Evolutionary conservation across 2,329 filamentous ascomycete genomes (phyloP).

Genomic region (Neurospora crassa): DNA sequence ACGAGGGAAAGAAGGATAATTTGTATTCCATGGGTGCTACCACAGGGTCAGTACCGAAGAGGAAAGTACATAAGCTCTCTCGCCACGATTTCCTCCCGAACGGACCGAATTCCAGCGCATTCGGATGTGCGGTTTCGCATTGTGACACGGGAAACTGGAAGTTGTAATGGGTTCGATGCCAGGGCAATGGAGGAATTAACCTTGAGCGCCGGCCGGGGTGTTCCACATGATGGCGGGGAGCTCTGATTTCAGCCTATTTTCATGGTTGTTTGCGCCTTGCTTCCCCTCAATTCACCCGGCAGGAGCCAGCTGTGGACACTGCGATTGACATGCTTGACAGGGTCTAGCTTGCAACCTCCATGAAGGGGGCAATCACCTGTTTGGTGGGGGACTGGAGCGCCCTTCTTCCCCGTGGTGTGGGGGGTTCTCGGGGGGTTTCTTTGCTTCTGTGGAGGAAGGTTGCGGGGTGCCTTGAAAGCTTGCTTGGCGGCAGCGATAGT

Average conservation of each 20-base stretch:
- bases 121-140: background rate
- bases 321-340: background rate
- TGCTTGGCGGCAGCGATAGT: background rate
- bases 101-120: background rate
- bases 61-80: background rate
- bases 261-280: conserved; percentile 5
- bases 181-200: background rate
- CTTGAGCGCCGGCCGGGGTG: background rate
- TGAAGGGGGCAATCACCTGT: background rate
- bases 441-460: background rate
- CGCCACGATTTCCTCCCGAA: background rate
- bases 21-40: background rate
- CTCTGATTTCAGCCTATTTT: conserved; percentile 18
- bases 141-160: background rate
- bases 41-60: background rate
- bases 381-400: background rate
- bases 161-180: background rate
- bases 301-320: background rate
- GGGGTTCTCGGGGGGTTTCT: background rate
- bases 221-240: conserved; percentile 15
- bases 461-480: background rate
- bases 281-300: conserved; percentile 5
- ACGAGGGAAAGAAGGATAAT: background rate
- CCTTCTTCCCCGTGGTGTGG: background rate
- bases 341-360: background rate